A percentile compares a stretch with the other conserved stretches of the same genome.
These are phyloP conservation scores for Butyriboletus loyo DNA, from an alignment of 768 basidiomycete species.

Conservation along the genomic window DNA sequence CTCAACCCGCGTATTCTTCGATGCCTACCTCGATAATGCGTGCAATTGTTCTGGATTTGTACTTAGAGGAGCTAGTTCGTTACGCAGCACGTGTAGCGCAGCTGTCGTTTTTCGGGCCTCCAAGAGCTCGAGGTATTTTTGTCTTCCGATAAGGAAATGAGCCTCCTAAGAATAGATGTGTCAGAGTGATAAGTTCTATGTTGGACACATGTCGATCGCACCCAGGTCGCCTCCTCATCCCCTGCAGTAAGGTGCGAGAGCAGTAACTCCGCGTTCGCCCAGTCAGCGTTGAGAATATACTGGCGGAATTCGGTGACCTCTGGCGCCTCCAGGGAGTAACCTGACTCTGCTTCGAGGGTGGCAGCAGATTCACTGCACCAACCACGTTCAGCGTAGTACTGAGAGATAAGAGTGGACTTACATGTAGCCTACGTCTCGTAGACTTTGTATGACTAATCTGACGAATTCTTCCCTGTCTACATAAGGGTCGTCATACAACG, in stretches of 20 bases:
- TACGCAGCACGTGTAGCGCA: conserved; percentile 82
- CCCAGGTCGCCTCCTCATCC: conserved; percentile 68
- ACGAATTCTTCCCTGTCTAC: conserved; percentile 91
- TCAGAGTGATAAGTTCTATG: conserved; percentile 16
- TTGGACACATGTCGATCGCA: conserved; percentile 36
- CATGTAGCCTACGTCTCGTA: conserved; percentile 84
- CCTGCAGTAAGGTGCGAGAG: conserved; percentile 66
- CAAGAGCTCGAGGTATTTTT: conserved; percentile 93
- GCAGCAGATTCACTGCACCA: conserved; percentile 76
- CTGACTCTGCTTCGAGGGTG: conserved; percentile 89
- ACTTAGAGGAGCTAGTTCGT: conserved; percentile 82
- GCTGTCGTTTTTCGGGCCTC: conserved; percentile 76
- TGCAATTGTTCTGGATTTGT: conserved; percentile 81
- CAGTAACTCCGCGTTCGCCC: conserved; percentile 73
- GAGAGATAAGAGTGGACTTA: conserved; percentile 33
- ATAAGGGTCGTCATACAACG: conserved; percentile 72
- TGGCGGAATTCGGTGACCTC: conserved; percentile 78
- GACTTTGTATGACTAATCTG: conserved; percentile 80
- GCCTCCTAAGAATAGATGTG: conserved; percentile 54
- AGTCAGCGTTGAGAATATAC: conserved; percentile 75
- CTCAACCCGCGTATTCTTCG: conserved; percentile 6
- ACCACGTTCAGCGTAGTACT: conserved; percentile 8
- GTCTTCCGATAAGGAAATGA: conserved; percentile 84
- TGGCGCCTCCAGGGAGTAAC: conserved; percentile 77
- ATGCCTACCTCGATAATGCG: conserved; percentile 75